phyloP scores from a whole-genome alignment of 441 rosid species.

The Gossypium gossypioides region DNA sequence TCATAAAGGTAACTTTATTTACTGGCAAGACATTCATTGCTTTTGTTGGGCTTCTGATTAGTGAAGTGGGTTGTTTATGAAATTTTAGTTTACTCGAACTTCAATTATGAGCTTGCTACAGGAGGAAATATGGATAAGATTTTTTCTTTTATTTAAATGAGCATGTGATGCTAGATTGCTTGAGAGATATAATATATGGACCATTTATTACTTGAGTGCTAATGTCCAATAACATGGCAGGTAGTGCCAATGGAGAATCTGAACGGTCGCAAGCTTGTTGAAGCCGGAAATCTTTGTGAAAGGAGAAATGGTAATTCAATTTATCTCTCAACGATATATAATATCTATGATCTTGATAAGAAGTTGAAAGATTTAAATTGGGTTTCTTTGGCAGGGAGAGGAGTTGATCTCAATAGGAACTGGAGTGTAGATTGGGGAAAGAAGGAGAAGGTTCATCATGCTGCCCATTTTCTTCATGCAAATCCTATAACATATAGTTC shows the following conservation, averaged over 20 bases:
- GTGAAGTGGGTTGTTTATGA: not conserved
- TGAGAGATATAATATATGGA: conserved; percentile 21
- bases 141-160: not conserved
- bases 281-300: conserved; percentile 80
- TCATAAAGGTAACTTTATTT: conserved; percentile 54
- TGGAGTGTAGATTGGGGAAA: conserved; percentile 99
- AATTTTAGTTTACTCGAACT: not conserved
- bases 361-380: conserved; percentile 7
- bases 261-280: conserved; percentile 85
- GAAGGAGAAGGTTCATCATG: conserved; percentile 68
- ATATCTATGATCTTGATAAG: conserved; percentile 13
- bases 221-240: conserved; percentile 26
- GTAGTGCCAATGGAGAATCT: conserved; percentile 81
- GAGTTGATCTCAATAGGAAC: conserved; percentile 93
- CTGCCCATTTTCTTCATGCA: not conserved
- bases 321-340: conserved; percentile 6
- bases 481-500: not conserved
- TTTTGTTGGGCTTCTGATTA: not conserved
- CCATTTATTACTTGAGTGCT: conserved; percentile 13
- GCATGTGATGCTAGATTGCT: not conserved
- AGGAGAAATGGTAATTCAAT: conserved; percentile 59
- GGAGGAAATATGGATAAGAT: not conserved
- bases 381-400: conserved; percentile 56
- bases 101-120: not conserved
- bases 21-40: not conserved